These are phyloP conservation scores for Teunomyces atbi DNA, from an alignment of 805 yeast genomes.

Conservation along the genomic window DNA sequence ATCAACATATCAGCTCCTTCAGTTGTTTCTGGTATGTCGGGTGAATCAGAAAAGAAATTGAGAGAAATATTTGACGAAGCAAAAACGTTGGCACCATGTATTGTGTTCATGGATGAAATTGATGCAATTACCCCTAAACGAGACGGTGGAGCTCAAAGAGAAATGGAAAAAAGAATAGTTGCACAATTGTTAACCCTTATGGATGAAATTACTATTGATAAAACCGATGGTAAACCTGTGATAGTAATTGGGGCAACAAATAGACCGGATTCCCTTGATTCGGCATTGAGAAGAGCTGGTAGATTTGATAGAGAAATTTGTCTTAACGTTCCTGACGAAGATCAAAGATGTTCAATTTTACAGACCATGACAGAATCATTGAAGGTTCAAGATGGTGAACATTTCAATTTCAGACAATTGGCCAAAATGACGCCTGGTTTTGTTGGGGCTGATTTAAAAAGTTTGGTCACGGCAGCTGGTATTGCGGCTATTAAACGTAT, in stretches of 20 bases:
- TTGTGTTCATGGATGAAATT: slow-evolving; percentile 92
- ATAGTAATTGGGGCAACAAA: slow-evolving; percentile 95
- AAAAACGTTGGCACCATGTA: slow-evolving; percentile 81
- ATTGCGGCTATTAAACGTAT: slow-evolving; percentile 91
- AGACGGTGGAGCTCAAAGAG: slow-evolving; percentile 93
- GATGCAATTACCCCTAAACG: slow-evolving; percentile 98
- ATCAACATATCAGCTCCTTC: slow-evolving; percentile 91
- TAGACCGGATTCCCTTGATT: slow-evolving; percentile 91
- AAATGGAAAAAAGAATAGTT: slow-evolving; percentile 95
- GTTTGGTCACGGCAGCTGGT: slow-evolving; percentile 93
- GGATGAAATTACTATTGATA: slow-evolving; percentile 86
- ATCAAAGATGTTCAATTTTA: slow-evolving; percentile 72
- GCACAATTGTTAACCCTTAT: slow-evolving; percentile 93
- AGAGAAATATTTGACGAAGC: slow-evolving; percentile 95
- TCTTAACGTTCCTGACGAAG: slow-evolving; percentile 90
- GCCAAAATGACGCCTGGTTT: slow-evolving; percentile 96
- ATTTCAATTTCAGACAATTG: slow-evolving; percentile 63
- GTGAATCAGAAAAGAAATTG: slow-evolving; percentile 92
- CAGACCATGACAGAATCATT: slow-evolving; percentile 67
- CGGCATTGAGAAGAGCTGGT: slow-evolving; percentile 95
- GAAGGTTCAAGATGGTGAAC: slow-evolving; percentile 54
- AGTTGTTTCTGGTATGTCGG: slow-evolving; percentile 98
- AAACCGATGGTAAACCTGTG: slow-evolving; percentile 90
- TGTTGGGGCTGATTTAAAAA: slow-evolving; percentile 96
- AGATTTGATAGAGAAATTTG: slow-evolving; percentile 94